Conservation (phyloP, 2,329 filamentous ascomycete species). For the Epichloe baconii region DNA sequence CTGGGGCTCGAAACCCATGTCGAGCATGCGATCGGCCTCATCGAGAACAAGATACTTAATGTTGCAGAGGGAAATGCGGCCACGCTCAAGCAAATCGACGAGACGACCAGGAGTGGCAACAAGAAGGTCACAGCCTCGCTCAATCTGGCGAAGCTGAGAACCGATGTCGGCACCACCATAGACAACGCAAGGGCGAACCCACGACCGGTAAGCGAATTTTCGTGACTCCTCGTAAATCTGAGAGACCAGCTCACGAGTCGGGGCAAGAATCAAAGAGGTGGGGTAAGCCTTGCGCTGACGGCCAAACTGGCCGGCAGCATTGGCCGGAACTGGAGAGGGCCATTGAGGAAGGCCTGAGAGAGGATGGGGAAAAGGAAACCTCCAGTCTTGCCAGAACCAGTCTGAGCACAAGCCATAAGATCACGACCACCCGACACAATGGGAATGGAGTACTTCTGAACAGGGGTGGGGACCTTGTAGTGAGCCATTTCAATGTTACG, state of each 20-base stretch:
- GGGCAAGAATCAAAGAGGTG: constrained; percentile 88
- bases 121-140: constrained; percentile 90
- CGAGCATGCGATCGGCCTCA: constrained; percentile 99
- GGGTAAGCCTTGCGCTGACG: constrained; percentile 97
- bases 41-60: constrained; percentile 99
- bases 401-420: constrained; percentile 99
- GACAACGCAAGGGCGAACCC: constrained; percentile 96
- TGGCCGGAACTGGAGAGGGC: constrained; percentile 55
- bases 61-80: constrained; percentile 91
- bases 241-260: constrained; percentile 94
- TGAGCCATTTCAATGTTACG: constrained; percentile 86
- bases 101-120: constrained; percentile 96
- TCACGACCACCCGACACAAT: constrained; percentile 98
- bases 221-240: constrained; percentile 96
- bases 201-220: constrained; percentile 97
- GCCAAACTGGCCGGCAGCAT: constrained; percentile 59
- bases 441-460: constrained; percentile 98
- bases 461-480: constrained; percentile 92
- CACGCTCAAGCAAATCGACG: constrained; percentile 95
- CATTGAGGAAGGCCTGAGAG: constrained; percentile 89
- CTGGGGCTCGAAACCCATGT: constrained; percentile 99
- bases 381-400: constrained; percentile 98
- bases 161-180: constrained; percentile 99
- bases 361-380: constrained; percentile 98
- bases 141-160: constrained; percentile 94